Base-by-base conservation (phyloP, 2,329 filamentous ascomycete genomes). In the Diaporthe caulivora region DNA sequence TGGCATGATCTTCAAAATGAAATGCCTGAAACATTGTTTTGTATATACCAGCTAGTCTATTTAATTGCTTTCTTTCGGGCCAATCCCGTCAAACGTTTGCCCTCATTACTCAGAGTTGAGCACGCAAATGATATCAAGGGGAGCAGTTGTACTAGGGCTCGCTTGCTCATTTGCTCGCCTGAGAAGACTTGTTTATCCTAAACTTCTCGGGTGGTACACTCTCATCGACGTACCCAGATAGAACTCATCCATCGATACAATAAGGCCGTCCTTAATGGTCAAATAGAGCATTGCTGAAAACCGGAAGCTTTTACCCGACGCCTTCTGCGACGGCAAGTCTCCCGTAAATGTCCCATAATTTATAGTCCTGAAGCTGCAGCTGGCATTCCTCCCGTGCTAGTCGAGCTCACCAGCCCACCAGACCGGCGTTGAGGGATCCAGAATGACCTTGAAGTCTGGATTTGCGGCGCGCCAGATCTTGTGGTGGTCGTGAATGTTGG, bases 351-450 rank as follows among this genome's bases (percentile, higher is more conserved):
- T 55, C 53, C 53, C 53, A 15, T 34, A 55, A 13, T 55, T 55
- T 37, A 37, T 55, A n/a, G 53, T 55, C 53, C 53, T 55, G 53
- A 55, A 55, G 53, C 53, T 55, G 53, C 53, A 55, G 29, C 53
- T 55, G 18, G 29, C 53, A 11, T 55, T 55, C 18, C 15, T 55
- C 53, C 53, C 29, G 17, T 55, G 29, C 53, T 55, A 17, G 18
- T 55, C 53, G 53, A 8, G 29, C 1, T n/a, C 29, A 13, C 18
- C 13, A 34, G 29, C 53, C 53, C 53, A 55, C 53, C 53, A 55
- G n/a, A 55, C 24, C 9, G 53, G 29, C 53, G 53, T 55, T 3
- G 18, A 55, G 29, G 53, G 53, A n/a, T 55, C 53, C 24, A 55
- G 4, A n/a, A 37, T 55, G 53, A 55, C 53, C 53, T 21, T 55